These are phyloP conservation scores for Macrolepiota fuliginosa DNA, from an alignment of 768 basidiomycete genomes.

Conservation along the genomic window DNA sequence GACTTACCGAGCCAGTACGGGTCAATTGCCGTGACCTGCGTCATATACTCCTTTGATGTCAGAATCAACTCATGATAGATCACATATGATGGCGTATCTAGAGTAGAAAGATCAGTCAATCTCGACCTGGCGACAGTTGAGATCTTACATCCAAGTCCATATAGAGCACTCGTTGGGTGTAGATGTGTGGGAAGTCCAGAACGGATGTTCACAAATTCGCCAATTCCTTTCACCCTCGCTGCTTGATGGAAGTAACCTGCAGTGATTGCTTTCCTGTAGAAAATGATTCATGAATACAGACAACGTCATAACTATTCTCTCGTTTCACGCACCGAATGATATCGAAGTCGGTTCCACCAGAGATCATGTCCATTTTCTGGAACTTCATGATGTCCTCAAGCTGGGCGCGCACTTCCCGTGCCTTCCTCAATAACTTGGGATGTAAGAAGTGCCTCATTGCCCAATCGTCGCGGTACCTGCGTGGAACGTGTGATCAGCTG, in stretches of 20 bases:
- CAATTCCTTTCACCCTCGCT: slow-evolving; percentile 96
- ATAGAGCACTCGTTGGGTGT: slow-evolving; percentile 95
- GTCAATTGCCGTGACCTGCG: slow-evolving; percentile 97
- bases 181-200: slow-evolving; percentile 94
- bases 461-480: slow-evolving; percentile 92
- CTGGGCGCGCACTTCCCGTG: slow-evolving; percentile 91
- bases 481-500: slow-evolving; percentile 4
- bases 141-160: slow-evolving; percentile 88
- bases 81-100: slow-evolving; percentile 94
- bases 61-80: slow-evolving; percentile 96
- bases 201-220: slow-evolving; percentile 96
- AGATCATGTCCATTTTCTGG: slow-evolving; percentile 93
- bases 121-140: not conserved
- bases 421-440: slow-evolving; percentile 92
- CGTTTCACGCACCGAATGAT: slow-evolving; percentile 53
- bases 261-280: slow-evolving; percentile 85
- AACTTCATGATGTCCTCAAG: slow-evolving; percentile 99
- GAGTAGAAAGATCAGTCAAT: slow-evolving; percentile 11
- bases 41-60: slow-evolving; percentile 98
- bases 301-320: not conserved
- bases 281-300: not conserved
- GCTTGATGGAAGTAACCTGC: slow-evolving; percentile 99
- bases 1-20: slow-evolving; percentile 92
- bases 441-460: slow-evolving; percentile 93
- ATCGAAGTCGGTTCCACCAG: slow-evolving; percentile 95